Evolutionary conservation across 805 yeast genomes (phyloP), one percentile per base, ranked within the genome.

Genomic region (Hermanozyma aechmeae): DNA sequence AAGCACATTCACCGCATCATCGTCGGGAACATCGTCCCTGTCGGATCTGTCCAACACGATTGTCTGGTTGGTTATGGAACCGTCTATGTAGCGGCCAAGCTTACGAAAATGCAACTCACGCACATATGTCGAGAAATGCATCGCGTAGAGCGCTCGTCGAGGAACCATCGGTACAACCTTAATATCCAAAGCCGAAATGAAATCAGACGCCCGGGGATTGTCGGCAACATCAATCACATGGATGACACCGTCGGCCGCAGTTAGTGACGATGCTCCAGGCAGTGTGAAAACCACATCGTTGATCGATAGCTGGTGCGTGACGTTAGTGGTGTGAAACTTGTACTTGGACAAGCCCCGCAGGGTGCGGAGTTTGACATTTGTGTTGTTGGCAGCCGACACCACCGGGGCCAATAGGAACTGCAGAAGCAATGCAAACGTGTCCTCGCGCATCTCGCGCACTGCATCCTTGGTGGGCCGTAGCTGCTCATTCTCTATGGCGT

Each of bases 61-160:
- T 0, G 94, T 79, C 44, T 76, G 80, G 16, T 67, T 57, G 0
- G 51, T 18, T 0, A 62, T 47, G 2, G 55, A 42, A 19, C 78
- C 75, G 31, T 76, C 79, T 12, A 87, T 68, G 27, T 83, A 51
- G 25, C 65, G 37, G 2, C 61, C 53, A 13, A 84, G 51, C 9
- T 69, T 65, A 33, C 86, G 68, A 30, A 82, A 70, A 25, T 71
- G 61, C 11, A 84, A 40, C 42, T 84, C 94, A n/a, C 69, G 65
- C 5, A 82, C 87, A 48, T 83, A 75, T 16, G 61, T 61, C 3
- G 77, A 61, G 28, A 73, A 75, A 34, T 75, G 63, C 34, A 58
- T 39, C 1, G 66, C 65, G 37, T 39, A 53, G 17, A 63, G 46
- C 5, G 59, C 51, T 31, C 54, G 60, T 13, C 60, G 34, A 2